Base-by-base conservation (phyloP, 345 rosid genomes). In the Gossypium arboreum region DNA sequence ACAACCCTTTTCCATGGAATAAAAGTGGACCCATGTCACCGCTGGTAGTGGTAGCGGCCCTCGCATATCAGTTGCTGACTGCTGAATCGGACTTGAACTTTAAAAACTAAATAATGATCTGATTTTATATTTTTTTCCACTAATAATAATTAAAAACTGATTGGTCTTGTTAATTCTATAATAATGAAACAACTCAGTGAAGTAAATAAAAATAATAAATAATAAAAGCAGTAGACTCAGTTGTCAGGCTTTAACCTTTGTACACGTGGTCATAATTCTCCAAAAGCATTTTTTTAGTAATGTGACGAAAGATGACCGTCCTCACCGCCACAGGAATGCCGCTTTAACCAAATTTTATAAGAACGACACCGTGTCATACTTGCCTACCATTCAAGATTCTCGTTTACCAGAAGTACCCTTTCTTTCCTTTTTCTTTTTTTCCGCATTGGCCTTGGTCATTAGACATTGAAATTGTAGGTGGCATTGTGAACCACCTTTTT, bases 241-340 rank as follows among this genome's bases (percentile, higher is more conserved):
- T 64, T 43, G 0, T 41, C 68, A 41, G 41, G 48, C 3, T 12
- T 54, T 2, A 54, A 54, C 20, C 10, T 17, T 8, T 56, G 60
- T 56, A 9, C 64, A 70, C 79, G 73, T 78, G 82, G 80, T 60
- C 70, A 57, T 48, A 44, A 34, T 17, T 69, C 77, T 54, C 24
- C 62, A 4, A 6, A 41, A 10, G 76, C 73, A 18, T 56, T 73
- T 76, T 78, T 2, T 7, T 50, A 16, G 67, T 64, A 2, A 39
- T 39, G 64, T 71, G 82, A 76, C 74, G 77, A 74, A 68, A 50
- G 83, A 34, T 74, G 41, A 54, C 75, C 73, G 81, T 24, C 81
- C 20, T 71, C 67, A 76, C 83, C 83, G 77, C n/a, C 78, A 60
- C 50, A 67, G 15, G 18, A 69, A 51, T 17, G 45, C 22, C 50